Evolutionary conservation across 768 basidiomycete species (phyloP).

Genomic region (Leccinum fibrillosum): DNA sequence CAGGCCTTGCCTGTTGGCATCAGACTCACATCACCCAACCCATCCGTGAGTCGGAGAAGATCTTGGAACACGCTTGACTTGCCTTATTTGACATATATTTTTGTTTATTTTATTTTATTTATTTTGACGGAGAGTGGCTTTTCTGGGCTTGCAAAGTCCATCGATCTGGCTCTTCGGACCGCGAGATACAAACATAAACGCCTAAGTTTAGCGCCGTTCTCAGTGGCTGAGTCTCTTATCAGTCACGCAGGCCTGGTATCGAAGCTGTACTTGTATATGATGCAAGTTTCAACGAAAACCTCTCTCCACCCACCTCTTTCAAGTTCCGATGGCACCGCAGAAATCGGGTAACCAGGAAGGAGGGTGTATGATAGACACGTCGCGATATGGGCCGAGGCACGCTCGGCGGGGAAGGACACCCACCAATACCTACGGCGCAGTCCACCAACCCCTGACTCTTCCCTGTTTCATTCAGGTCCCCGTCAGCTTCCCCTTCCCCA

Average conservation of each 20-base stretch:
- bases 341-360: background rate
- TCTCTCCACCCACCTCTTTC: background rate
- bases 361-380: background rate
- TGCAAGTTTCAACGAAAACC: background rate
- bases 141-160: too few species aligned
- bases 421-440: conserved; percentile 7
- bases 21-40: conserved; percentile 9
- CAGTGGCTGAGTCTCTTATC: background rate
- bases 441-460: background rate
- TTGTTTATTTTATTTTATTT: background rate
- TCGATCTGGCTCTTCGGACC: background rate
- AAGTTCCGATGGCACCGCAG: conserved; percentile 6
- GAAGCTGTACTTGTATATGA: background rate
- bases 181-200: background rate
- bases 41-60: background rate
- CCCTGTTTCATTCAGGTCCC: background rate
- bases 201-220: too few species aligned
- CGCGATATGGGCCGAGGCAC: background rate
- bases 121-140: too few species aligned
- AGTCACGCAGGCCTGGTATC: background rate
- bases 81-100: background rate
- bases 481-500: background rate
- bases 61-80: background rate
- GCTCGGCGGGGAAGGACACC: conserved; percentile 8
- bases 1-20: background rate